Evolutionary conservation across 768 basidiomycete species (phyloP).

Genomic region (Leccinum arenicola): DNA sequence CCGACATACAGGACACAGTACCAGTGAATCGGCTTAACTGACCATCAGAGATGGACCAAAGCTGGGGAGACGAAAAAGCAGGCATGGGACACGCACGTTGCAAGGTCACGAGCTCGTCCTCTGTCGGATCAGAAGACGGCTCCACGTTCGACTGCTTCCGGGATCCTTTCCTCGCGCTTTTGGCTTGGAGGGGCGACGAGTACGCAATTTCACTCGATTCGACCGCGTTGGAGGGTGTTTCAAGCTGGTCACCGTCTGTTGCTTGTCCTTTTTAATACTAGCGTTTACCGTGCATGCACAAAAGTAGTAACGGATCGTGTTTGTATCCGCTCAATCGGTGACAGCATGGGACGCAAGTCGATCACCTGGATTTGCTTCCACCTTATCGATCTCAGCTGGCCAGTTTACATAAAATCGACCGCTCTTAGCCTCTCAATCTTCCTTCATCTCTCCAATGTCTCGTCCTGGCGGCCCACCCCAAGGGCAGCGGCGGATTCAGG

Average conservation of each 20-base stretch:
- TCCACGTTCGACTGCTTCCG: too few species aligned
- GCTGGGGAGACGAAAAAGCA: too few species aligned
- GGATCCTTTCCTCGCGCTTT: too few species aligned
- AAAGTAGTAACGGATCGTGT: not conserved
- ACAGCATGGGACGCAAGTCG: not conserved
- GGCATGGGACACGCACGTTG: too few species aligned
- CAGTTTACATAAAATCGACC: conserved; percentile 8
- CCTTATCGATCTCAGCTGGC: conserved; percentile 25
- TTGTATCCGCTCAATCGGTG: not conserved
- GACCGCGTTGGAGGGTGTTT: conserved; percentile 6
- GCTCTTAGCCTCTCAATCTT: not conserved
- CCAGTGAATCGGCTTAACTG: too few species aligned
- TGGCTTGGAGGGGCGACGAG: too few species aligned
- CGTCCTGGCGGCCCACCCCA: conserved; percentile 15
- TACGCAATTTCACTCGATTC: too few species aligned
- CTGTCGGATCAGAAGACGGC: too few species aligned
- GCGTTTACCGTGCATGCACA: conserved; percentile 1
- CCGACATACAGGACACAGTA: too few species aligned
- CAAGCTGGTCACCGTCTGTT: conserved; percentile 19
- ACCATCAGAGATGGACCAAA: too few species aligned
- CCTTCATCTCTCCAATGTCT: conserved; percentile 22
- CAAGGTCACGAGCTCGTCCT: too few species aligned
- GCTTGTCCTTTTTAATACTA: conserved; percentile 22
- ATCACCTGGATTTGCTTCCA: conserved; percentile 6
- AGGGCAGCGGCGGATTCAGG: conserved; percentile 19